Base-by-base conservation (phyloP, 371 early-diverging fungal species). In the Coemansia linderi region DNA sequence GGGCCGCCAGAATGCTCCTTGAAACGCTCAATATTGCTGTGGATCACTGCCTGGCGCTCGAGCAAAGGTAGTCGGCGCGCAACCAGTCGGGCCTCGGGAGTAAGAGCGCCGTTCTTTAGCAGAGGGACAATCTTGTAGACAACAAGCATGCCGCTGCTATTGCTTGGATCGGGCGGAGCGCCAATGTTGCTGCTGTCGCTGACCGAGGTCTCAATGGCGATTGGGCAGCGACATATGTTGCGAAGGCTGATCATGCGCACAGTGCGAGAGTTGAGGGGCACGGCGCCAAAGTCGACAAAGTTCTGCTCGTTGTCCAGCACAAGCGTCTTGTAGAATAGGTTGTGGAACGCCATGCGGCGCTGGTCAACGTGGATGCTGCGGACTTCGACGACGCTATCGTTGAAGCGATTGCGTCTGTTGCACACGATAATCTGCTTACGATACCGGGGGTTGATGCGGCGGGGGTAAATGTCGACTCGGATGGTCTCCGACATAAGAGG, bases 401-500 rank as follows among this genome's bases (percentile, higher is more conserved):
- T 94, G 61, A 91, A 89, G 4, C 90, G 87, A 76, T 97, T 96
- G 44, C 91, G 83, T 56, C 90, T 82, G 75, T 98, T 98, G 66
- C 92, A 91, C 17, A 98, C 86, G 0, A 94, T 94, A 22, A 98
- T 89, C 78, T 98, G 95, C 77, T 97, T 98, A 68, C 95, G 88
- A 79, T 98, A 98, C 56, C 96, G 95, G 1, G 96, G 93, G 70
- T 98, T 98, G 37, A 96, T 91, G 79, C 97, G 96, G n/a, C 98
- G 91, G 2, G 99, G 99, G 75, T 95, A 97, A 50, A 98, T 90
- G 75, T 96, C 96, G 22, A 98, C 82, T 69, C 93, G 94, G 36
- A 95, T 87, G 48, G 92, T 90, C 13, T 90, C 85, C n/a, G 90
- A 85, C 40, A 90, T 89, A 60, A 87, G 87, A 19, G 98, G 94